These are phyloP conservation scores for Yarrowia porcina DNA, from an alignment of 805 yeast genomes.

Conservation along the genomic window DNA sequence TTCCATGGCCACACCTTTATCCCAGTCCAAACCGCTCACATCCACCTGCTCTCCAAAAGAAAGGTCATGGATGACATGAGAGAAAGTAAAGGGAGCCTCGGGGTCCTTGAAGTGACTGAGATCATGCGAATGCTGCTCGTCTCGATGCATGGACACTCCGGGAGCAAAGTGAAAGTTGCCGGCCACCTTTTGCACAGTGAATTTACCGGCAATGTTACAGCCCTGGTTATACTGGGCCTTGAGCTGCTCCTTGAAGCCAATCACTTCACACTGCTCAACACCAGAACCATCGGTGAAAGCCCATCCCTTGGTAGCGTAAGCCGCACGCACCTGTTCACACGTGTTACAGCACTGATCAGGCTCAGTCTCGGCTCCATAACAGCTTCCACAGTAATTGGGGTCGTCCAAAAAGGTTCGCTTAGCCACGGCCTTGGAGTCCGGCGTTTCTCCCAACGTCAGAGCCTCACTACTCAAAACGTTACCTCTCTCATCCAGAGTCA, in stretches of 20 bases:
- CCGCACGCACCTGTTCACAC: conserved; percentile 75
- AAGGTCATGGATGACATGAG: conserved; percentile 74
- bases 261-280: conserved; percentile 85
- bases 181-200: conserved; percentile 75
- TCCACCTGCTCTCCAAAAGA: conserved; percentile 69
- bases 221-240: conserved; percentile 70
- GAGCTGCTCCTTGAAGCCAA: conserved; percentile 67
- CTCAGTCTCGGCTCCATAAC: conserved; percentile 74
- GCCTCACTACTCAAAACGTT: conserved; percentile 43
- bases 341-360: conserved; percentile 72
- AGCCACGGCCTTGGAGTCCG: conserved; percentile 35
- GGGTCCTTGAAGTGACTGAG: conserved; percentile 63
- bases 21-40: not conserved
- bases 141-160: conserved; percentile 64
- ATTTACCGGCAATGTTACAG: conserved; percentile 77
- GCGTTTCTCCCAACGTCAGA: conserved; percentile 38
- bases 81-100: conserved; percentile 61
- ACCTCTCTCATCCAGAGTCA: conserved; percentile 59
- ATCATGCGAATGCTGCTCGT: conserved; percentile 75
- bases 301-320: conserved; percentile 79
- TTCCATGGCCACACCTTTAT: conserved; percentile 31
- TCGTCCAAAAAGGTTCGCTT: conserved; percentile 36
- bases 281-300: conserved; percentile 85
- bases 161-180: conserved; percentile 97
- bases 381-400: conserved; percentile 73